Evolutionary conservation across 495 filamentous ascomycete genomes (phyloP), one percentile per base, ranked within the genome.

Genomic region (Friedmanniomyces simplex): DNA sequence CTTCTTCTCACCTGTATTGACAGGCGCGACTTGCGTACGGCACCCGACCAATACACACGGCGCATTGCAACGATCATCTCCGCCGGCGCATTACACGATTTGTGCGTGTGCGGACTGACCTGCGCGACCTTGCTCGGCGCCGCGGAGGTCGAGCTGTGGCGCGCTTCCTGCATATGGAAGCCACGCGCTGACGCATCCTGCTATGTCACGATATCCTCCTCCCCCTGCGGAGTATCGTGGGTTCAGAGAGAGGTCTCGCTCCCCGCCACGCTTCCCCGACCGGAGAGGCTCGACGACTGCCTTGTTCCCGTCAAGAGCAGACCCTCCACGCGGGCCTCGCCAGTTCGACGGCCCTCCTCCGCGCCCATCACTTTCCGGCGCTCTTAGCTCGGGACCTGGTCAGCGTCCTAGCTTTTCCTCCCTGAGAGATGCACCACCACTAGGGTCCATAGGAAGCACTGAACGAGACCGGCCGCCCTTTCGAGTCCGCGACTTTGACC

Each of bases 241-340:
- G 36, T 72, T 78, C 45, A 71, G 82, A 59, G 81, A 84, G 54
- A 72, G 81, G 30, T 85, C 83, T 1, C 82, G 80, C 45, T 84
- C 82, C 0, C 81, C 82, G 16, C 67, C 67, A 53, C 65, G 72
- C 54, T 80, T 76, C 50, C 66, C 73, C 50, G 82, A 84, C 57
- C 62, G 79, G 25, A 64, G 73, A 18, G 42, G 68, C 11, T 71
- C 71, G 4, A 54, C 67, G 2, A 67, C 77, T 24, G 21, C 52
- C 11, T 43, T 58, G 24, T 65, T 57, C 32, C 57, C 61, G 16
- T 37, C 58, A 20, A 55, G 61, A 26, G 50, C 52, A 6, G 69
- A 72, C 21, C 75, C 77, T 48, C 69, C 74, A 22, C 74, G 82
- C 26, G 68, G 74, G 47, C 64, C 74, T 6, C 74, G 74, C 57